A percentile compares a stretch with the other conserved stretches of the same genome.
Evolutionary conservation across 176 grass and related monocot genomes (phyloP).

Genomic region (bread wheat (Triticum aestivum)): DNA sequence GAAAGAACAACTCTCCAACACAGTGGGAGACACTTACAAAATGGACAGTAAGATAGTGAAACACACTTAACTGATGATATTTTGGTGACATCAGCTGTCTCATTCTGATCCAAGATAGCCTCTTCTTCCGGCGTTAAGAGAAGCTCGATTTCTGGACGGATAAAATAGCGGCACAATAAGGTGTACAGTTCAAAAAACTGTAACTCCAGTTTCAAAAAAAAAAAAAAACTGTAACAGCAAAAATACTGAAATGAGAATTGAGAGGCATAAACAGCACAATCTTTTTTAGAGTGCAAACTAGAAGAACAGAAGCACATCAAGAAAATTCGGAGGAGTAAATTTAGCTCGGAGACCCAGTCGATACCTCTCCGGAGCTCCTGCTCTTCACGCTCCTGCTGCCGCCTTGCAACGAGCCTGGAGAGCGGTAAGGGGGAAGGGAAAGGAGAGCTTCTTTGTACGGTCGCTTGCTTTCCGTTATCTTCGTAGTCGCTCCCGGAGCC

Average conservation of each 20-base stretch:
- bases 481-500: conserved; percentile 56
- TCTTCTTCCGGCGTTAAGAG: conserved; percentile 83
- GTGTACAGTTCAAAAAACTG: not conserved
- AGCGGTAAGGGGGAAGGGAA: not conserved
- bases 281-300: not conserved
- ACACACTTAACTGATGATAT: conserved; percentile 75
- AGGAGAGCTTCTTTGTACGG: not conserved
- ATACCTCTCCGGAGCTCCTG: conserved; percentile 44
- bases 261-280: not conserved
- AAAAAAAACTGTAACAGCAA: not conserved
- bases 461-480: conserved; percentile 22
- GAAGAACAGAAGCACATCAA: too few species aligned
- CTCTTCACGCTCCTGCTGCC: conserved; percentile 40
- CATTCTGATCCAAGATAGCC: conserved; percentile 66
- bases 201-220: too few species aligned
- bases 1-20: not conserved
- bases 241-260: not conserved
- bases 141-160: conserved; percentile 68
- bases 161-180: not conserved
- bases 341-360: not conserved
- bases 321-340: not conserved
- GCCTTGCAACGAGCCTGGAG: not conserved
- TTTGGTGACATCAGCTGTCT: conserved; percentile 45
- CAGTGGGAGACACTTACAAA: not conserved
- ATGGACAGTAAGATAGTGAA: not conserved